Percentiles rank a stretch among this genome's conserved stretches.
These are phyloP conservation scores for Wickerhamomyces canadensis DNA, from an alignment of 805 yeast genomes.

Conservation along the genomic window DNA sequence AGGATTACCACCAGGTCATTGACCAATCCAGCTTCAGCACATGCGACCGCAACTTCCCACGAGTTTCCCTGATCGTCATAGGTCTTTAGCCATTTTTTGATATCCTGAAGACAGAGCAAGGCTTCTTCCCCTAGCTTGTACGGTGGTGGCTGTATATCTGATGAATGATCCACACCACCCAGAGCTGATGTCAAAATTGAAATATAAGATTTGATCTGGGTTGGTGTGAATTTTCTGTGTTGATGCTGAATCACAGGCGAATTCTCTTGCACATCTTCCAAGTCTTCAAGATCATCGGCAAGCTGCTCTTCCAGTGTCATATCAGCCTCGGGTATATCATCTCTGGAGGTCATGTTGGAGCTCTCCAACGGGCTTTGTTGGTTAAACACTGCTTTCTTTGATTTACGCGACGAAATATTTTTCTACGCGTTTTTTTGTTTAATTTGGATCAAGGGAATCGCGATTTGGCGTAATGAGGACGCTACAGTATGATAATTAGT, in stretches of 20 bases:
- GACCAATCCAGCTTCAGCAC: conserved; percentile 74
- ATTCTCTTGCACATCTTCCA: background rate
- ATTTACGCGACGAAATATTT: no score
- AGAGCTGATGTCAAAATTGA: conserved; percentile 79
- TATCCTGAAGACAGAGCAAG: conserved; percentile 62
- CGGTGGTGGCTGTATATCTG: conserved; percentile 39
- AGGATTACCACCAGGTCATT: conserved; percentile 74
- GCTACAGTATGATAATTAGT: no score
- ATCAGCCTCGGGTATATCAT: no score
- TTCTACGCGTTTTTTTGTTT: no score
- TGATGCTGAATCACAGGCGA: background rate
- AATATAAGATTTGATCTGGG: conserved; percentile 55
- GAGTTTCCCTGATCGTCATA: conserved; percentile 70
- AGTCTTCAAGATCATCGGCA: no score
- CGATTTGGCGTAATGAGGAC: no score
- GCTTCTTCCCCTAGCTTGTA: conserved; percentile 89
- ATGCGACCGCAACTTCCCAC: conserved; percentile 82
- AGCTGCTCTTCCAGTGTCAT: no score
- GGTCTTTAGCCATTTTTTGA: conserved; percentile 80
- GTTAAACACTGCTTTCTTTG: no score
- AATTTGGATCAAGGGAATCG: no score
- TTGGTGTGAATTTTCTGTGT: background rate
- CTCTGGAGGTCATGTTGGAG: no score
- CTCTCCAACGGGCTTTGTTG: no score
- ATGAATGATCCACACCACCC: conserved; percentile 79